These are phyloP conservation scores for Phytopythium boreale DNA, from an alignment of 352 stramenopile genomes.

Conservation along the genomic window DNA sequence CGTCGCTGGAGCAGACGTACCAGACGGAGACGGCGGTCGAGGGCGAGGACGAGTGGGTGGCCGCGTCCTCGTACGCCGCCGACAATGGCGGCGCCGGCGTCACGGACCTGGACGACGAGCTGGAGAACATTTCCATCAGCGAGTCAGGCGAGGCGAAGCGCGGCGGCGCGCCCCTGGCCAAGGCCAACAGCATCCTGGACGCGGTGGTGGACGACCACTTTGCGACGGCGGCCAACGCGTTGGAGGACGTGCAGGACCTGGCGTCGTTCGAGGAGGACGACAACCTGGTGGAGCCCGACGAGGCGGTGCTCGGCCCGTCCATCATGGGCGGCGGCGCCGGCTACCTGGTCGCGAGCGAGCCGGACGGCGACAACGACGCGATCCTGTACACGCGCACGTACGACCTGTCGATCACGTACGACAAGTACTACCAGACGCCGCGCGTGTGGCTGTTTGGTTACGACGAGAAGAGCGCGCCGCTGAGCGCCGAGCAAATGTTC, in stretches of 20 bases:
- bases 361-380: slow-evolving; percentile 87
- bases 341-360: slow-evolving; percentile 69
- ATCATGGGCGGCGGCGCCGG: slow-evolving; percentile 8
- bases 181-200: slow-evolving; percentile 39
- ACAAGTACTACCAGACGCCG: slow-evolving; percentile 99
- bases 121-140: slow-evolving; percentile 60
- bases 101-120: slow-evolving; percentile 46
- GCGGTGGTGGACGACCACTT: slow-evolving; percentile 80
- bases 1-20: slow-evolving; percentile 71
- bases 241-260: slow-evolving; percentile 39
- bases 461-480: slow-evolving; percentile 84
- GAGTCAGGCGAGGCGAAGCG: slow-evolving; percentile 14
- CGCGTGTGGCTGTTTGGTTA: slow-evolving; percentile 98
- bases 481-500: slow-evolving; percentile 94
- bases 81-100: slow-evolving; percentile 29
- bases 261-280: slow-evolving; percentile 75
- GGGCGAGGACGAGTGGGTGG: slow-evolving; percentile 90
- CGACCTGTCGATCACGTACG: slow-evolving; percentile 98
- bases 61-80: slow-evolving; percentile 71
- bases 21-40: slow-evolving; percentile 68
- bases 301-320: slow-evolving; percentile 33
- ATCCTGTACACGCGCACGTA: slow-evolving; percentile 96
- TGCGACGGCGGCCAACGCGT: slow-evolving; percentile 11
- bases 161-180: background rate
- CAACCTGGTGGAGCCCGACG: slow-evolving; percentile 74